Evolutionary conservation across 208 protist species (phyloP).

Genomic region (Leishmania guyanensis): DNA sequence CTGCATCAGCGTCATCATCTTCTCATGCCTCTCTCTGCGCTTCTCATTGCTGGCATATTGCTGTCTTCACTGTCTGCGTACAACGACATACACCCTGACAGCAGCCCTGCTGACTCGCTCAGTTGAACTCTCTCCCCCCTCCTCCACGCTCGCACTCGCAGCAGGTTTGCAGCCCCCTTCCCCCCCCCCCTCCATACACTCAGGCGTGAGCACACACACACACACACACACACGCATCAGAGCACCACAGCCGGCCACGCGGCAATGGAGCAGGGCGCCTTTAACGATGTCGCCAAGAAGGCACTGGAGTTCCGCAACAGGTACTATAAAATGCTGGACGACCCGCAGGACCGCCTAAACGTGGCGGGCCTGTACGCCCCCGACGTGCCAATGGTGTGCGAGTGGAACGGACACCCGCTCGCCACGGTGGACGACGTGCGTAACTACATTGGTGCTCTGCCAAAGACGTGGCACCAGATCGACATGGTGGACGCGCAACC

Average conservation of each 20-base stretch:
- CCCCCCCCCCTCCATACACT: no score
- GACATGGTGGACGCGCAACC: constrained; percentile 90
- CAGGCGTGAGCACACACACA: background rate
- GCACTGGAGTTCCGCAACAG: constrained; percentile 75
- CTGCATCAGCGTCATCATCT: constrained; percentile 1
- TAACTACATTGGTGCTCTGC: constrained; percentile 68
- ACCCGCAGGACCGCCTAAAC: constrained; percentile 48
- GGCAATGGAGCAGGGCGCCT: constrained; percentile 65
- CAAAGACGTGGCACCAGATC: constrained; percentile 77
- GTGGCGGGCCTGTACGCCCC: constrained; percentile 74
- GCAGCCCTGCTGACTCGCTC: background rate
- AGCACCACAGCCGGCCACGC: background rate
- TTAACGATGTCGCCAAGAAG: constrained; percentile 83
- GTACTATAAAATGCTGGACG: constrained; percentile 85
- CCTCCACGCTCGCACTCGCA: background rate
- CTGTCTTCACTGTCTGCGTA: background rate
- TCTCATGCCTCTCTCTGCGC: background rate
- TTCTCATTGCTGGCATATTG: background rate
- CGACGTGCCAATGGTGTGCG: constrained; percentile 70
- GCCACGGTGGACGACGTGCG: constrained; percentile 46
- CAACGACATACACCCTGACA: background rate
- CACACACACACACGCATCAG: constrained; percentile 1
- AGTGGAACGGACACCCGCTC: constrained; percentile 89
- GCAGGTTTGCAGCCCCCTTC: background rate
- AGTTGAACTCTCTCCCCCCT: background rate